phyloP scores from a whole-genome alignment of 2,329 filamentous ascomycete genomes.

The Neoascochyta sp. region DNA sequence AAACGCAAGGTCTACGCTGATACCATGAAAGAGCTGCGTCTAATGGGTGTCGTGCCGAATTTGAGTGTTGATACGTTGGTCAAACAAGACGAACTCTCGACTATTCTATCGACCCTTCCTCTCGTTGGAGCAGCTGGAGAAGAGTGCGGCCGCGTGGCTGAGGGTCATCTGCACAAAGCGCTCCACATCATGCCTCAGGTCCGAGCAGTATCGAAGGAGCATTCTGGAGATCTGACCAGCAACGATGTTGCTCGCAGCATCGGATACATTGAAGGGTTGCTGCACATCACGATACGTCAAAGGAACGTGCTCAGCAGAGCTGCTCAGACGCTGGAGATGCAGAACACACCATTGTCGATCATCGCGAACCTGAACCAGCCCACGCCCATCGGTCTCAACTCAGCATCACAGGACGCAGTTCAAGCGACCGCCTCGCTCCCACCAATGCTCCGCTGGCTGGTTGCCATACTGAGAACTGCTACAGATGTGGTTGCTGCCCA shows the following conservation, averaged over 20 bases:
- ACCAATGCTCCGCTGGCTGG: slow-evolving; percentile 55
- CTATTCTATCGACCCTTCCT: slow-evolving; percentile 60
- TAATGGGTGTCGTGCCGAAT: slow-evolving; percentile 88
- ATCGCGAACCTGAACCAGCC: slow-evolving; percentile 26
- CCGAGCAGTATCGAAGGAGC: slow-evolving; percentile 64
- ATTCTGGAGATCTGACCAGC: slow-evolving; percentile 79
- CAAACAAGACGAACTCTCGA: slow-evolving; percentile 67
- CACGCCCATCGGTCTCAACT: slow-evolving; percentile 6
- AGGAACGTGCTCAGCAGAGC: slow-evolving; percentile 44
- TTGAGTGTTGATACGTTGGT: slow-evolving; percentile 68
- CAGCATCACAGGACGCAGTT: slow-evolving; percentile 15
- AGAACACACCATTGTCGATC: slow-evolving; percentile 39
- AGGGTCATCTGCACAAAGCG: slow-evolving; percentile 75
- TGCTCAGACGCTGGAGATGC: slow-evolving; percentile 31
- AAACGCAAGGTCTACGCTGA: slow-evolving; percentile 91
- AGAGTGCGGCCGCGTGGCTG: slow-evolving; percentile 38
- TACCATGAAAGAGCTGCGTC: slow-evolving; percentile 73
- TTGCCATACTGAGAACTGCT: slow-evolving; percentile 63
- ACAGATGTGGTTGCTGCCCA: slow-evolving; percentile 63
- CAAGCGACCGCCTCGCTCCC: slow-evolving; percentile 12
- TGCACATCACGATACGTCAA: slow-evolving; percentile 63
- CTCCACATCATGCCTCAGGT: slow-evolving; percentile 69
- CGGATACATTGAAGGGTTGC: slow-evolving; percentile 81
- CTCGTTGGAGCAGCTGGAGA: slow-evolving; percentile 25
- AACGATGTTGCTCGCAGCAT: slow-evolving; percentile 76